Conservation (phyloP, 2,329 filamentous ascomycete species). For the Pyrenochaeta sp. region DNA sequence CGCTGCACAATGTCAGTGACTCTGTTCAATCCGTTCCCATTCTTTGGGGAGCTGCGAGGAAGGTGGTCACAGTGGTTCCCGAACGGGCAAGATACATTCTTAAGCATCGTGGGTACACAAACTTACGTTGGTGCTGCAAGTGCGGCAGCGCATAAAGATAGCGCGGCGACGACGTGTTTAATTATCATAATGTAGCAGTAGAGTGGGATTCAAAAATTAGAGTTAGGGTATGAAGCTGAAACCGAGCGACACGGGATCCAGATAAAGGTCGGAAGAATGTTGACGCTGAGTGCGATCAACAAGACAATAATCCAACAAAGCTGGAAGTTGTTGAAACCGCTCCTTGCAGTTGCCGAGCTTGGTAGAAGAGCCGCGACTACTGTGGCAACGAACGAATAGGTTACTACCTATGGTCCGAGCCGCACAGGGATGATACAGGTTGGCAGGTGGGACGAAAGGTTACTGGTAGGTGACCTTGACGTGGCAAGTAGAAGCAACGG, state of each 20-base stretch:
- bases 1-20: slow-evolving; percentile 28
- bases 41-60: neutral
- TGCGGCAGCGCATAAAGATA: slow-evolving; percentile 31
- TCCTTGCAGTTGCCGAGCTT: slow-evolving; percentile 16
- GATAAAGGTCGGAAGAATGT: slow-evolving; percentile 13
- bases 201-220: slow-evolving; percentile 13
- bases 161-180: slow-evolving; percentile 25
- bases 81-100: slow-evolving; percentile 9
- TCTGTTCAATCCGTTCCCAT: neutral
- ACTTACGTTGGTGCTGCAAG: slow-evolving; percentile 45
- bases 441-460: slow-evolving; percentile 12
- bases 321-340: slow-evolving; percentile 6
- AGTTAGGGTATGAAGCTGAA: slow-evolving; percentile 6
- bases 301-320: slow-evolving; percentile 9
- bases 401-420: slow-evolving; percentile 9
- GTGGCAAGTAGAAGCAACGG: slow-evolving; percentile 8
- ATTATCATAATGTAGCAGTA: slow-evolving; percentile 36
- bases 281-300: slow-evolving; percentile 9
- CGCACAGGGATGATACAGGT: slow-evolving; percentile 17
- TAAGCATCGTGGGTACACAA: neutral
- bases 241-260: slow-evolving; percentile 15
- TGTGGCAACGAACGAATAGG: slow-evolving; percentile 3
- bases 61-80: neutral
- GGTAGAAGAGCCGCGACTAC: slow-evolving; percentile 3
- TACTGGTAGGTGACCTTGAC: slow-evolving; percentile 8